Evolutionary conservation across 83 land plant genomes (phyloP).

Genomic region (Picea abies): DNA sequence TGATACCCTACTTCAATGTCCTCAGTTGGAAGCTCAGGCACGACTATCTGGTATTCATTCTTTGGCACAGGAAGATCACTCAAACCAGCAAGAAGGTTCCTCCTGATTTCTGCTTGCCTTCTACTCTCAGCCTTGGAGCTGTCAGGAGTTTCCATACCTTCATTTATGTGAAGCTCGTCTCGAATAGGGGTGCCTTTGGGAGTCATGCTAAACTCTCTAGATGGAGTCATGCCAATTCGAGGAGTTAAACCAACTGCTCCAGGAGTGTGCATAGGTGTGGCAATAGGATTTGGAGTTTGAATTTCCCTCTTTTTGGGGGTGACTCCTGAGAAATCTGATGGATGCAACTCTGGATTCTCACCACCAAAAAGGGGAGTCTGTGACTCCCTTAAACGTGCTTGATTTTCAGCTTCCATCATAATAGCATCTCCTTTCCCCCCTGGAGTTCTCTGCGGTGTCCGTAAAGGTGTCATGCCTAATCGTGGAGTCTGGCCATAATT

Average conservation of each 20-base stretch:
- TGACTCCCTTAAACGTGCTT: slow-evolving; percentile 82
- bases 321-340: slow-evolving; percentile 96
- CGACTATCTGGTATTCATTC: slow-evolving; percentile 88
- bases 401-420: slow-evolving; percentile 99
- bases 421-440: slow-evolving; percentile 94
- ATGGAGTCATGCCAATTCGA: slow-evolving; percentile 84
- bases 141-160: slow-evolving; percentile 77
- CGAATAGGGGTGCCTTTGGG: slow-evolving; percentile 93
- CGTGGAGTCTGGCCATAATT: slow-evolving; percentile 90
- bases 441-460: slow-evolving; percentile 92
- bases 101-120: slow-evolving; percentile 76
- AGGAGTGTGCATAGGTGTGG: slow-evolving; percentile 89
- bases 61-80: slow-evolving; percentile 79
- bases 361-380: slow-evolving; percentile 97
- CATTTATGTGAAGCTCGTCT: slow-evolving; percentile 94
- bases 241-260: slow-evolving; percentile 79
- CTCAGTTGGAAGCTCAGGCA: slow-evolving; percentile 76
- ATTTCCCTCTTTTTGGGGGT: slow-evolving; percentile 90
- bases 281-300: slow-evolving; percentile 90
- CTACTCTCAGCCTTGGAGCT: slow-evolving; percentile 71
- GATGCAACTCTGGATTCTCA: slow-evolving; percentile 94
- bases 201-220: slow-evolving; percentile 72
- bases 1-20: slow-evolving; percentile 65
- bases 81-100: slow-evolving; percentile 70
- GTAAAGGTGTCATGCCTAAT: slow-evolving; percentile 81